Conservation (phyloP, 257 asterid species). For the Osmanthus fragrans region DNA sequence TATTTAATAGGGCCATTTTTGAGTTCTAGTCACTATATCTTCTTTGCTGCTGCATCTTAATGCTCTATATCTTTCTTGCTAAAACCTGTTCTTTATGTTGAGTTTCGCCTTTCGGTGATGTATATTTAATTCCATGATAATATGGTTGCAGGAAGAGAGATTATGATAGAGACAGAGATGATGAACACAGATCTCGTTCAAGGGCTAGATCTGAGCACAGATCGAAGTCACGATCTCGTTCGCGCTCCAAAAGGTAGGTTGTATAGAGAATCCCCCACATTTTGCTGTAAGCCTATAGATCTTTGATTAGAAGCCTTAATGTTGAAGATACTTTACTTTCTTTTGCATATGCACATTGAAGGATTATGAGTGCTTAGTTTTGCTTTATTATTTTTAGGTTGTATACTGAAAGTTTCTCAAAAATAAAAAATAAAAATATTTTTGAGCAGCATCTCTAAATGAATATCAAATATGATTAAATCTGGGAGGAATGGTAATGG, state of each 20-base stretch:
- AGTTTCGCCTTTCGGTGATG: not conserved
- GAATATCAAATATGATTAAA: not conserved
- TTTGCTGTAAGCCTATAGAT: not conserved
- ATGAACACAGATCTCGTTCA: constrained; percentile 65
- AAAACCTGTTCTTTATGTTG: not conserved
- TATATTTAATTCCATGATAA: constrained; percentile 13
- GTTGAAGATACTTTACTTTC: not conserved
- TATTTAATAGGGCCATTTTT: not conserved
- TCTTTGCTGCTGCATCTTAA: not conserved
- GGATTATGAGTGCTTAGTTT: not conserved
- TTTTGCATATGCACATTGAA: not conserved
- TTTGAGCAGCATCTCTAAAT: not conserved
- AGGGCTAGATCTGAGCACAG: constrained; percentile 66
- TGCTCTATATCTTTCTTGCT: not conserved
- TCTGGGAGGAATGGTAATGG: not conserved
- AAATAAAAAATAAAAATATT: not conserved
- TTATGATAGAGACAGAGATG: constrained; percentile 71
- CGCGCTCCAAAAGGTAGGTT: constrained; percentile 81
- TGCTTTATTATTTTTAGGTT: not conserved
- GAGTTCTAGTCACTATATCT: not conserved
- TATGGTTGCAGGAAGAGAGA: constrained; percentile 63
- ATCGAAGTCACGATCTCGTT: constrained; percentile 78
- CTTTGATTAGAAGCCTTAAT: not conserved
- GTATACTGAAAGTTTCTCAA: not conserved
- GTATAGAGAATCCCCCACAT: not conserved